Base-by-base conservation (phyloP, 371 early-diverging fungal genomes). In the Mucor lusitanicus region DNA sequence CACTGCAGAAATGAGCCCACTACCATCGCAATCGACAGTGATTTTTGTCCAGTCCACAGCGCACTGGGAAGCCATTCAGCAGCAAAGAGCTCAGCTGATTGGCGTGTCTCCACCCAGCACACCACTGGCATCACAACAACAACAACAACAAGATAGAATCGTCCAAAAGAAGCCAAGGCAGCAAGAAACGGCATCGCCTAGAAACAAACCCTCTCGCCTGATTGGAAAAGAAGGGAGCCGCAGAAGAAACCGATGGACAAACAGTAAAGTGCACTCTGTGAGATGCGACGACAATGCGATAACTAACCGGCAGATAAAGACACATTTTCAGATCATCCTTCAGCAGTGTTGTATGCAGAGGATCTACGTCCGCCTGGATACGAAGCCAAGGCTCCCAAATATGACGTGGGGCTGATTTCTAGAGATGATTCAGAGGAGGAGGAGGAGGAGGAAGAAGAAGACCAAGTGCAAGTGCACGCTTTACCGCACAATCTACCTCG, bases 291-390 rank as follows among this genome's bases (percentile, higher is more conserved):
- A 39, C 15, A 50, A 9, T 21, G 40, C 3, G 9, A 39, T 17
- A 50, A 9, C 30, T 17, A 35, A 54, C 23, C 17, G 17, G 11
- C 40, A 37, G 30, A 25, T 1, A 33, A 64, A 79, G 79, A 74
- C 57, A 71, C 72, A 50, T 76, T 79, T 62, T 67, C 64, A 25
- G 70, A 76, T 11, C 74, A 79, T 64, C 79, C 79, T n/a, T 48
- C 62, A 33, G 79, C 79, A 17, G 70, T 72, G 4, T 68, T 79
- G 9, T 70, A 70, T 62, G 59, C 74, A n/a, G 76, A 76, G 25
- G 79, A 79, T 64, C 57, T 79, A 17, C 61, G 69, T 4, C 72
- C 76, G 11, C 79, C 79, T 40, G 79, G 79, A 4, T 76, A 79
- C 56, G 48, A 37, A 35, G 19, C 15, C 19, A 48, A 53, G 12